Evolutionary conservation across 345 rosid species (phyloP), one percentile per base, ranked within the genome.

Genomic region (Pistacia integerrima): DNA sequence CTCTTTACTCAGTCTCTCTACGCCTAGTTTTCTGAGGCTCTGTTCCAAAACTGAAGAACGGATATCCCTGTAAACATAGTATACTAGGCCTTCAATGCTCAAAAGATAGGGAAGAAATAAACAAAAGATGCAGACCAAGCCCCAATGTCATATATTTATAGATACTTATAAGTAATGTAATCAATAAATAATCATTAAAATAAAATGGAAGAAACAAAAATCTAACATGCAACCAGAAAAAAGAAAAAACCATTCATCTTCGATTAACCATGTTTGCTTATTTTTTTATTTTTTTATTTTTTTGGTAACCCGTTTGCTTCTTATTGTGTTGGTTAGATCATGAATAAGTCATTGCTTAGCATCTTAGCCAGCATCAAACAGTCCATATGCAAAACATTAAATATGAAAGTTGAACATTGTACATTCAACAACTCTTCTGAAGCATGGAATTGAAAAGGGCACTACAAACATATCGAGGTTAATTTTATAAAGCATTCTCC

Each of bases 1-100:
- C 74, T 96, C 98, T 82, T 94, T 96, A 82, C 90, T 91, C 70
- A 94, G 93, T 79, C 92, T 97, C 80, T 97, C 99, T 70, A 94
- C 97, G 16, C 98, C 99, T 72, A 97, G 73, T 85, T 97, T 97
- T 79, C 77, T 73, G 5, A 97, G 93, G 84, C 94, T 97, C 79
- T 96, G 94, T 74, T 94, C 99, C 91, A 94, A 76, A 75, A 87
- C 93, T 25, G 94, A 83, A 82, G 94, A 92, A 79, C 99, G 97
- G 22, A 86, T 87, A 63, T 93, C 98, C 91, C 98, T 94, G 70
- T 46, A 62, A 80, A 68, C 56, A 68, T 17, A 58, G 55, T 5
- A 41, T 12, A 3, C 71, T 59, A 46, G 49, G 44, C 69, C 73
- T 72, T 49, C 25, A 25, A 38, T 46, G 57, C 67, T 25, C 18